Evolutionary conservation across 73 alveolate genomes (phyloP), one percentile per base, ranked within the genome.

Genomic region (Durusdinium trenchii): DNA sequence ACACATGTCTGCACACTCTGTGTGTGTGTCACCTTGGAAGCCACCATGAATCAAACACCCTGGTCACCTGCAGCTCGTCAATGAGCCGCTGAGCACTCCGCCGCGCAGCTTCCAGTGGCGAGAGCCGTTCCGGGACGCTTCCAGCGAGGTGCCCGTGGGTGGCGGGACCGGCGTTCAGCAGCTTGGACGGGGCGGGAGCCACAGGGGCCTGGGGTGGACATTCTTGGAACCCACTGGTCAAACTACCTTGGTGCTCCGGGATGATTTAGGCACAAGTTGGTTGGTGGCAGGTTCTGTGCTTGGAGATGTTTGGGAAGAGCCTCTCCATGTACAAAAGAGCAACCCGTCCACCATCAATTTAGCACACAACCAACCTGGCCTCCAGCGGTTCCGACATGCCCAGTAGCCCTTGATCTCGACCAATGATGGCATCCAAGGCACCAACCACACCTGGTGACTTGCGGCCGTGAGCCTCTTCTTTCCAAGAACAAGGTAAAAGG

Each of bases 351-450:
- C 69, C 23, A 16, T 57, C 69, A 57, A 57, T 57, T 57, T 12
- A 23, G 23, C 12, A 12, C 69, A 57, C 23, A 12, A 57, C 94
- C 54, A 84, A 62, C 42, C 86, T 73, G 45, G 78, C 96, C 28
- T 73, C 96, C 38, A 76, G 35, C 0, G 98, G 98, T n/a, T 69
- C 89, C 35, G 87, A 75, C 98, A 91, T 91, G 79, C 98, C 98
- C 60, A 67, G 87, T 3, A 91, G 57, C 12, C 98, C 98, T 48
- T 91, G 98, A 69, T 91, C 98, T 16, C 98, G 98, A 54, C 98
- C 98, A 45, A 91, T 91, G 89, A 91, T 91, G 32, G 98, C 98
- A 6, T 91, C 98, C 40, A 91, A 52, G 35, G 98, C 98, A 69
- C 47, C 54, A 30, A 91, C 98, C 89, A 91, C 98, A 48, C n/a